These are phyloP conservation scores for Phytophthora hibernalis DNA, from an alignment of 352 stramenopile species.

Conservation along the genomic window DNA sequence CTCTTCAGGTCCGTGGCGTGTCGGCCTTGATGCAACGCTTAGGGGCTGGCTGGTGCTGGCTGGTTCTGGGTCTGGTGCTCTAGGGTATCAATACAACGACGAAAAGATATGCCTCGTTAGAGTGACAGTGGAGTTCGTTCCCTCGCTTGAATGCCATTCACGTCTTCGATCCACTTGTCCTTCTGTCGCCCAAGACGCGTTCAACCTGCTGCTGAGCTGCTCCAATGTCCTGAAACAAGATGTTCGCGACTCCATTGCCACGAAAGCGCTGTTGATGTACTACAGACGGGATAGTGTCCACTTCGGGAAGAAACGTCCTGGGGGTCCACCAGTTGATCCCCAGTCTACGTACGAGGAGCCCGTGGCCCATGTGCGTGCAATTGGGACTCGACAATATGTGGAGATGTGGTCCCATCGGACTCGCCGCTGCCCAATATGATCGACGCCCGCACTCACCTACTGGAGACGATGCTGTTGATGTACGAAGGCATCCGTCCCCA, in stretches of 20 bases:
- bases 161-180: not conserved
- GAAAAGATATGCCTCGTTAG: too few species aligned
- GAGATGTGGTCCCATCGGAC: not conserved
- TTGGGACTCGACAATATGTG: not conserved
- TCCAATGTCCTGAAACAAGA: conserved; percentile 1
- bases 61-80: too few species aligned
- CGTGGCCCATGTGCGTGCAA: conserved; percentile 12
- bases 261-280: conserved; percentile 3
- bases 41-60: too few species aligned
- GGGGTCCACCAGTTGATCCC: conserved; percentile 7
- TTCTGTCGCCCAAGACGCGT: conserved; percentile 1
- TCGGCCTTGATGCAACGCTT: too few species aligned
- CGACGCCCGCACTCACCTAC: conserved; percentile 5
- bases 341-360: not conserved
- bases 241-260: conserved; percentile 8
- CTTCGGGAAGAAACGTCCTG: conserved; percentile 4
- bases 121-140: too few species aligned
- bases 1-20: too few species aligned
- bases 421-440: not conserved
- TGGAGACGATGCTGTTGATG: conserved; percentile 9
- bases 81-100: too few species aligned
- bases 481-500: conserved; percentile 5
- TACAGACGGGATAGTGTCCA: conserved; percentile 1
- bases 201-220: conserved; percentile 6
- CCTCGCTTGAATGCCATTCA: not conserved